These are phyloP conservation scores for Cenchrus fungigraminus DNA, from an alignment of 176 grass and related monocot species.

Conservation along the genomic window DNA sequence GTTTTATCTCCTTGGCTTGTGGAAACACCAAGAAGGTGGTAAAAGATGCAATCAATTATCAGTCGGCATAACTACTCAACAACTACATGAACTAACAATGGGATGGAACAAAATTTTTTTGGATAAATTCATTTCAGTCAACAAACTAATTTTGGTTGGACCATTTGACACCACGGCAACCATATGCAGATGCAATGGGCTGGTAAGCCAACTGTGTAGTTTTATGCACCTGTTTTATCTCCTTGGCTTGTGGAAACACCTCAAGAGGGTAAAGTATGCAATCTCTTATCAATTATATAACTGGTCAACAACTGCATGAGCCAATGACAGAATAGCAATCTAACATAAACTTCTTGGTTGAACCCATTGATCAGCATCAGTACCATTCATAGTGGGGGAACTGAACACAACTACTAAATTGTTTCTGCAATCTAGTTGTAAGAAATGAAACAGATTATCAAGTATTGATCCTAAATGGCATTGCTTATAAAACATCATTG, in stretches of 20 bases:
- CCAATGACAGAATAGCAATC: not conserved
- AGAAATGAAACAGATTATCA: not conserved
- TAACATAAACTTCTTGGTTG: not conserved
- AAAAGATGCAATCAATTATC: slow-evolving; percentile 30
- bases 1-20: slow-evolving; percentile 27
- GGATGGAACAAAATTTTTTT: not conserved
- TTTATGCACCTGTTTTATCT: slow-evolving; percentile 33
- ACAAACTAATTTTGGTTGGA: slow-evolving; percentile 11
- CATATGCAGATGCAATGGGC: slow-evolving; percentile 33
- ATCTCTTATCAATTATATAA: not conserved
- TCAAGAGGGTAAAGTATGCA: slow-evolving; percentile 40
- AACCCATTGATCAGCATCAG: not conserved
- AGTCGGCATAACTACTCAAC: not conserved
- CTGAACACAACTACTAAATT: not conserved
- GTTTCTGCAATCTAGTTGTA: not conserved
- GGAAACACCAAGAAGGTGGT: slow-evolving; percentile 30
- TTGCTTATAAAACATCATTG: not conserved
- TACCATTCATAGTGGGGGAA: not conserved
- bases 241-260: not conserved
- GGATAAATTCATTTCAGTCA: not conserved
- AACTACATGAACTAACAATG: not conserved
- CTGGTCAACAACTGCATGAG: no score
- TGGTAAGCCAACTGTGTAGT: slow-evolving; percentile 35
- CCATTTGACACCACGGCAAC: slow-evolving; percentile 49
- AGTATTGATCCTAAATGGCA: not conserved